These are phyloP conservation scores for Podospora conica DNA, from an alignment of 495 filamentous ascomycete genomes.

Conservation along the genomic window DNA sequence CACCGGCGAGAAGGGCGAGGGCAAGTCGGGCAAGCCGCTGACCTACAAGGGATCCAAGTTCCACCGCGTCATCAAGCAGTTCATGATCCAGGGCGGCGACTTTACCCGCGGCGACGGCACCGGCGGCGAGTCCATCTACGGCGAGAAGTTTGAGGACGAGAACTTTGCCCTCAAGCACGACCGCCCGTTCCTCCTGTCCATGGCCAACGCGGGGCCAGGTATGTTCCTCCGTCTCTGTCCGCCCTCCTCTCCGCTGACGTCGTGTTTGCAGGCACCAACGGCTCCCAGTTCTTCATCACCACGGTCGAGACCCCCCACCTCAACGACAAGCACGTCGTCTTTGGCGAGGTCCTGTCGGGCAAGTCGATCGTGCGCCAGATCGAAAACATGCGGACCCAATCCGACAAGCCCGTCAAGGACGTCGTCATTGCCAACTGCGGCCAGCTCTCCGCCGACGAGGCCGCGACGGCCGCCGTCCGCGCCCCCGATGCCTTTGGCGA, in stretches of 20 bases:
- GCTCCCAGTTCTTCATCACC: slow-evolving; percentile 96
- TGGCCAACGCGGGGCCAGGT: slow-evolving; percentile 97
- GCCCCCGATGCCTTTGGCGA: slow-evolving; percentile 77
- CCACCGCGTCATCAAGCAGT: slow-evolving; percentile 95
- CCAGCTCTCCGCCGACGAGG: slow-evolving; percentile 66
- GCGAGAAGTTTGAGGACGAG: slow-evolving; percentile 96
- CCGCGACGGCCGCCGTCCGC: slow-evolving; percentile 54
- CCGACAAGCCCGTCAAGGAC: slow-evolving; percentile 72
- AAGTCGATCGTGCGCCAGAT: slow-evolving; percentile 88
- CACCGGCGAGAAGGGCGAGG: slow-evolving; percentile 81
- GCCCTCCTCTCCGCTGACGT: background rate
- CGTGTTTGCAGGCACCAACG: slow-evolving; percentile 64
- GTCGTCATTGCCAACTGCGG: slow-evolving; percentile 80
- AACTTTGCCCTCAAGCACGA: slow-evolving; percentile 93
- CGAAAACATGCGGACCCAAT: slow-evolving; percentile 74
- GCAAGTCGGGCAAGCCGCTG: slow-evolving; percentile 77
- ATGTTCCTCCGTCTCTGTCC: slow-evolving; percentile 14
- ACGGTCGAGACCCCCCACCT: slow-evolving; percentile 91
- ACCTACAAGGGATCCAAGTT: slow-evolving; percentile 87
- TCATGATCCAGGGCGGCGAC: slow-evolving; percentile 99
- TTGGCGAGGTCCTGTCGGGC: slow-evolving; percentile 88
- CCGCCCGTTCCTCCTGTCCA: slow-evolving; percentile 88
- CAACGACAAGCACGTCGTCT: slow-evolving; percentile 96
- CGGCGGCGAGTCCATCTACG: slow-evolving; percentile 96
- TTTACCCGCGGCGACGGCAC: slow-evolving; percentile 94